phyloP scores from a whole-genome alignment of 2,329 filamentous ascomycete species.

The Hymenoscyphus occultus region DNA sequence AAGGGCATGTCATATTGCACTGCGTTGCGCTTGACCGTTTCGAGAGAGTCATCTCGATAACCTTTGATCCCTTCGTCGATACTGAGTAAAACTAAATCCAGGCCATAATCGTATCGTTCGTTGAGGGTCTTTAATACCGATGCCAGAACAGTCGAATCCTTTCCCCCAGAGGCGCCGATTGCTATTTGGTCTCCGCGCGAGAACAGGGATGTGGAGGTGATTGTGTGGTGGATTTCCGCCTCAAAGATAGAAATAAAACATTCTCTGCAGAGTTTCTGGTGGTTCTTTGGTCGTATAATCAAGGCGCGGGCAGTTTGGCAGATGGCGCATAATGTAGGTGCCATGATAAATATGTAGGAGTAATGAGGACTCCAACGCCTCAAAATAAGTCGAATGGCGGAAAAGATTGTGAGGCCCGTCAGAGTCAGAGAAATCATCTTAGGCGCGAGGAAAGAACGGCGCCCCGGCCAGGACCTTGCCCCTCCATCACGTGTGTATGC shows the following conservation, averaged over 20 bases:
- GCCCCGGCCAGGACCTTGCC: not conserved
- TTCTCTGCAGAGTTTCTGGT: constrained; percentile 84
- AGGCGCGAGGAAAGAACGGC: too few species aligned
- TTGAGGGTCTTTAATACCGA: constrained; percentile 94
- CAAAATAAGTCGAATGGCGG: not conserved
- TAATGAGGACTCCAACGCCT: not conserved
- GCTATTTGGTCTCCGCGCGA: constrained; percentile 79
- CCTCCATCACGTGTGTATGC: not conserved
- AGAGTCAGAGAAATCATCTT: not conserved
- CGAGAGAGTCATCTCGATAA: constrained; percentile 91
- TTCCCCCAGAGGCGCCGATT: constrained; percentile 94
- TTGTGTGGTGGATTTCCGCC: constrained; percentile 90
- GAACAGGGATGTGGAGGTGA: constrained; percentile 79
- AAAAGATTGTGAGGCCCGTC: not conserved
- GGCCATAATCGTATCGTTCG: constrained; percentile 79
- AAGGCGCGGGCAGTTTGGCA: constrained; percentile 78
- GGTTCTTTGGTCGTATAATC: constrained; percentile 91
- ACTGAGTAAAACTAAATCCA: constrained; percentile 82
- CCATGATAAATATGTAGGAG: constrained; percentile 46
- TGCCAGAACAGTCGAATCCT: constrained; percentile 94
- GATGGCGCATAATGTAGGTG: constrained; percentile 70
- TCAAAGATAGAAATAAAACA: constrained; percentile 91
- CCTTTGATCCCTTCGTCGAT: constrained; percentile 98
- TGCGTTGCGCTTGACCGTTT: constrained; percentile 94
- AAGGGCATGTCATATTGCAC: constrained; percentile 87